Conservation (phyloP, 169 alveolate species). For the Ichthyophthirius multifiliis region DNA sequence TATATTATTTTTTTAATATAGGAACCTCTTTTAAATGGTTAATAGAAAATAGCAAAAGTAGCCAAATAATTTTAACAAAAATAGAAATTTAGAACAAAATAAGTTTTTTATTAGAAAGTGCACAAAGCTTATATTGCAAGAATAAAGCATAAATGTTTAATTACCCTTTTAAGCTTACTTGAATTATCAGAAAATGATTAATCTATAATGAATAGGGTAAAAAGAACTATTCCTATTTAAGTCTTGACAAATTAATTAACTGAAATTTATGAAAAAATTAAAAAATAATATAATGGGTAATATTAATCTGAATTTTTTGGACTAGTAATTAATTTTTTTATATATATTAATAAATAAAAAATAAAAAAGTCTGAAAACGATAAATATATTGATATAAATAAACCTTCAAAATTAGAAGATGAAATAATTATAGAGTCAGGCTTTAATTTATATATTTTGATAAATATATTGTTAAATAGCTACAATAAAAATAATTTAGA, state of each 20-base stretch:
- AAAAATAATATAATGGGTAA: conserved; percentile 6
- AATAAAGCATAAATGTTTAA: conserved; percentile 30
- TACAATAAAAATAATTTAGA: conserved; percentile 3
- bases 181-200: conserved; percentile 28
- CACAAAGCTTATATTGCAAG: conserved; percentile 14
- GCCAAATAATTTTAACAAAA: not conserved
- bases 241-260: conserved; percentile 7
- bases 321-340: not conserved
- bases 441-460: conserved; percentile 12
- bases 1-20: too few relatives aligned
- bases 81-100: not conserved
- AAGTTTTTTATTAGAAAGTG: not conserved
- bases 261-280: conserved; percentile 6
- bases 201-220: conserved; percentile 14
- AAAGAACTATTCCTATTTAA: conserved; percentile 15
- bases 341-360: not conserved
- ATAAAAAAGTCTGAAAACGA: not conserved
- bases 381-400: not conserved
- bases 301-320: conserved; percentile 12
- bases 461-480: conserved; percentile 12
- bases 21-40: too few relatives aligned
- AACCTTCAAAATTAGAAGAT: not conserved
- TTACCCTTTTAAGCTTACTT: conserved; percentile 19
- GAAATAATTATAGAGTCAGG: conserved; percentile 39
- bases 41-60: not conserved